Base-by-base conservation (phyloP, 352 stramenopile genomes). In the Pythium brachiatum region DNA sequence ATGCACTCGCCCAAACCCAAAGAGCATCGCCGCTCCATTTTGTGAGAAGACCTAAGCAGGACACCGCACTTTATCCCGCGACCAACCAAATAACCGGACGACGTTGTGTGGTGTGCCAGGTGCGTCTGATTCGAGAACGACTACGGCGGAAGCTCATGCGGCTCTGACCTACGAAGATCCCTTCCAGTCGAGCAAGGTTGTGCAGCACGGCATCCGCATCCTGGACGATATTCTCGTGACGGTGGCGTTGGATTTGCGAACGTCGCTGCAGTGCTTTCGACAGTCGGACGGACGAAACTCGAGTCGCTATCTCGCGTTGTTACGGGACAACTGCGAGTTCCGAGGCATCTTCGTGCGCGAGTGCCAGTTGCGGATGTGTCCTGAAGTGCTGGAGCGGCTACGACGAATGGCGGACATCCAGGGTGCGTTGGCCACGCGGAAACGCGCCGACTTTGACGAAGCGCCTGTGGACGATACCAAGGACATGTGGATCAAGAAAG, bases 191-290 rank as follows among this genome's bases (percentile, higher is more conserved):
- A 92, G 85, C 66, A 81, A 81, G 26, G 87, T 94, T 25, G 87
- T 94, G 41, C 75, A 83, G 57, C 81, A 93, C 65, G 85, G 87
- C 1, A 84, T 94, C 55, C 75, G 73, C 12, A 90, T 95, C 44
- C 64, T 94, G 46, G 85, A 95, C 58, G 87, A 95, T 34, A 77
- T 94, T n/a, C 62, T 95, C 25, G 69, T 86, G 23, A 90, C 76
- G 21, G 83, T 90, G 7, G 85, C 76, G 64, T 71, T 92, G 20
- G 83, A 92, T 32, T 57, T 92, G 44, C 76, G 74, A 0, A 64
- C 76, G 18, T 86, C 79, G 27, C 69, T 91, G 9, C 72, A 79
- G 15, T 53, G 27, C 9, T 81, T 91, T 46, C 63, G 56, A n/a
- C 75, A 70, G 13, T 72, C 72, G 7, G 67, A 76, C 0, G 62